Evolutionary conservation across 257 asterid genomes (phyloP), one percentile per base, ranked within the genome.

Genomic region (Solanum virginianum): DNA sequence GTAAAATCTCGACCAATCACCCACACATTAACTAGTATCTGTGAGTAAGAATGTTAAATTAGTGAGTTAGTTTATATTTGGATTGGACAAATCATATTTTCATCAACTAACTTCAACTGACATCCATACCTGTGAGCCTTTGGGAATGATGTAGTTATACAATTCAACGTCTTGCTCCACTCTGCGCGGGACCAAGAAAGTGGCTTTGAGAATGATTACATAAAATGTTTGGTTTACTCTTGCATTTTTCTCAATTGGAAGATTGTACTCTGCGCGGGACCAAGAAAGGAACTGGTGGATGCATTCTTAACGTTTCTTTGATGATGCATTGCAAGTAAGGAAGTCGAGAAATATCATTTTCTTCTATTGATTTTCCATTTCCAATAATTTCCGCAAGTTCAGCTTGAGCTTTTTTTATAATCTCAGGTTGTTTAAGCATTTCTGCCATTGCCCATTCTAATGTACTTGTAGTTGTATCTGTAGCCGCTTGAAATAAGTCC

Each of bases 231-330:
- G n/a, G n/a, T n/a, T n/a, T n/a, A n/a, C n/a, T n/a, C n/a, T n/a
- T n/a, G n/a, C n/a, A n/a, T n/a, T n/a, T n/a, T n/a, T n/a, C n/a
- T n/a, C n/a, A n/a, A n/a, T n/a, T n/a, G n/a, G n/a, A n/a, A n/a
- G n/a, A n/a, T n/a, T n/a, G n/a, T n/a, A n/a, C n/a, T n/a, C n/a
- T n/a, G n/a, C n/a, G 71, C 3, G 87, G 89, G 1, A 75, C n/a
- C 4, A 89, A 10, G 54, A 86, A 83, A 0, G 91, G 88, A 26
- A 83, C 88, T 0, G 86, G 85, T 10, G 89, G 88, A 8, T 89
- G 89, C n/a, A 74, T 68, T 43, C 91, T 53, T 39, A 89, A 86
- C 15, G 89, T 85, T 59, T 89, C 91, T 82, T 89, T 86, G 53
- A 86, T 62, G 32, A 87, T 80, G 0, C 85, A 85, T 68, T 87